A percentile compares a stretch with the other conserved stretches of the same genome.
Evolutionary conservation across 257 asterid species (phyloP).

Genomic region (Fraxinus anomala): DNA sequence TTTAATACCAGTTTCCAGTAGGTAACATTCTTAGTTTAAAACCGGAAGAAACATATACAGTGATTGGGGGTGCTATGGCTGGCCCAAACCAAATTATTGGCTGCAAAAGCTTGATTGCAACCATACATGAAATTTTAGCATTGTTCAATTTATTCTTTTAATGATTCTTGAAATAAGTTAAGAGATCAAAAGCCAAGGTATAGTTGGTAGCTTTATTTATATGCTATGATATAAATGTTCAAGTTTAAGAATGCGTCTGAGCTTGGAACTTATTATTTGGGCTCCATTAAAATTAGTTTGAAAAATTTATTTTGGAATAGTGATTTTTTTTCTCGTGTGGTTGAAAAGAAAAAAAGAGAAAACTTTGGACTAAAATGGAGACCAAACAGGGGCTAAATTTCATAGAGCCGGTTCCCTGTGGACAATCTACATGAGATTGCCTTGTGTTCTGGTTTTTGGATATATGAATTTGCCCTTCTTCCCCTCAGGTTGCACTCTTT

Average conservation of each 20-base stretch:
- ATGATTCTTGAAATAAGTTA: background rate
- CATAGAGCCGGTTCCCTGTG: conserved; percentile 9
- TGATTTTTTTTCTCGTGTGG: no score
- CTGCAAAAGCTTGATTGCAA: conserved; percentile 2
- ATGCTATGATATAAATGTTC: background rate
- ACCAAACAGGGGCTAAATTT: background rate
- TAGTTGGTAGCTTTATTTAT: conserved; percentile 3
- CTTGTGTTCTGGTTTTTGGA: conserved; percentile 16
- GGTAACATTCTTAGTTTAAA: background rate
- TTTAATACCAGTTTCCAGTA: background rate
- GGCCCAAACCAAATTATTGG: background rate
- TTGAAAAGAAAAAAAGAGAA: no score
- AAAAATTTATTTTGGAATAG: no score
- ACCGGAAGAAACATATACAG: background rate
- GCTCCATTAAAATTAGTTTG: no score
- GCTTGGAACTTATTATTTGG: background rate
- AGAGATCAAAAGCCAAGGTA: background rate
- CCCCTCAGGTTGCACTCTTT: conserved; percentile 12
- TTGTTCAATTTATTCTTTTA: conserved; percentile 7
- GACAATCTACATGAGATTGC: conserved; percentile 10
- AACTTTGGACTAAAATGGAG: no score
- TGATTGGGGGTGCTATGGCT: background rate
- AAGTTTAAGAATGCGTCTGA: conserved; percentile 10
- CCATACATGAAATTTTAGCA: background rate
- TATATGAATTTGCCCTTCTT: conserved; percentile 2